These are phyloP conservation scores for Paecilomyces fulvus DNA, from an alignment of 2,329 filamentous ascomycete genomes.

Conservation along the genomic window DNA sequence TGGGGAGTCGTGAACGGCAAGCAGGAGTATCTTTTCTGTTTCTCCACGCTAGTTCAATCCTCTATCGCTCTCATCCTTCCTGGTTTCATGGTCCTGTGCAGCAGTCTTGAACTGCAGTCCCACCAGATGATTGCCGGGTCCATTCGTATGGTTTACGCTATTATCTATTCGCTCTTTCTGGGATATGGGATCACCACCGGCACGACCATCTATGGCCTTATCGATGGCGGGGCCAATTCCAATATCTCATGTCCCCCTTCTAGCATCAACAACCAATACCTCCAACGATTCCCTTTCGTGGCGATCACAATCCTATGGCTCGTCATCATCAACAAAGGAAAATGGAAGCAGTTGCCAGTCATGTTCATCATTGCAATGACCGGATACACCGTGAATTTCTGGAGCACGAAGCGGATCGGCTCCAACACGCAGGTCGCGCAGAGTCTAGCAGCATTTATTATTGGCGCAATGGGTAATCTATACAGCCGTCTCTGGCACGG, in stretches of 20 bases:
- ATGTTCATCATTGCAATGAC: constrained; percentile 66
- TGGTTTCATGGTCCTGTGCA: constrained; percentile 53
- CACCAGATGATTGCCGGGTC: constrained; percentile 60
- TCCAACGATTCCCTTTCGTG: constrained; percentile 61
- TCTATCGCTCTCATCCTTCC: constrained; percentile 63
- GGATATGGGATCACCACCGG: constrained; percentile 63
- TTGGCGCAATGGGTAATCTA: constrained; percentile 68
- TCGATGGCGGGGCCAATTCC: constrained; percentile 46
- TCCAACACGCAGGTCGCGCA: constrained; percentile 66
- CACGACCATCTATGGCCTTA: constrained; percentile 51
- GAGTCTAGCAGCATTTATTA: constrained; percentile 64
- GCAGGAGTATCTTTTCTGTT: constrained; percentile 50
- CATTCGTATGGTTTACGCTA: constrained; percentile 60
- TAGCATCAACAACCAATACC: constrained; percentile 36
- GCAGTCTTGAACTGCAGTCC: constrained; percentile 57
- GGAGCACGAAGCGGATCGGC: constrained; percentile 58
- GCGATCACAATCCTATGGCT: constrained; percentile 63
- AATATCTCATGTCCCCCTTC: constrained; percentile 38
- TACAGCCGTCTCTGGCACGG: constrained; percentile 65
- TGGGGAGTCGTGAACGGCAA: constrained; percentile 26
- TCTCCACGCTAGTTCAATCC: constrained; percentile 60
- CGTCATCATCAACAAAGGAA: constrained; percentile 70
- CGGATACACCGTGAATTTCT: constrained; percentile 69
- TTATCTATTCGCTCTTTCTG: constrained; percentile 62
- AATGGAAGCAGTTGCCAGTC: constrained; percentile 65